Percentiles rank a stretch among this genome's conserved stretches.
Evolutionary conservation across 78 protist genomes (phyloP).

Genomic region (Protostelium mycophagum): DNA sequence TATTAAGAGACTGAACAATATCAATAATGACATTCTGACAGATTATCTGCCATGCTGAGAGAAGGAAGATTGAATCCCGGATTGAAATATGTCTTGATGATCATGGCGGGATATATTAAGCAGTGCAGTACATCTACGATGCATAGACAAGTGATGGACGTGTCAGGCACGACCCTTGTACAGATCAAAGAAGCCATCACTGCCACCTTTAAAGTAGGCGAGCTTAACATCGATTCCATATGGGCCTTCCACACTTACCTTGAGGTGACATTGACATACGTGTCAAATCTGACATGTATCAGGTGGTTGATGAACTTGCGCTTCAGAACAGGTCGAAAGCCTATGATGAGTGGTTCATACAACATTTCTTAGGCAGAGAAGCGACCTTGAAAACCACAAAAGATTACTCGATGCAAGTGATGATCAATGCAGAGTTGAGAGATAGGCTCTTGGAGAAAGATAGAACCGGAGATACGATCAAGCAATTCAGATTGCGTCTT

Average conservation of each 20-base stretch:
- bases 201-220: not conserved
- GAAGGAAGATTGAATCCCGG: slow-evolving; percentile 19
- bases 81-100: slow-evolving; percentile 23
- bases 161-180: not conserved
- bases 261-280: not conserved
- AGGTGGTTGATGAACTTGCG: not conserved
- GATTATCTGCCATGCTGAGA: slow-evolving; percentile 16
- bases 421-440: slow-evolving; percentile 15
- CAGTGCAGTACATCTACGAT: slow-evolving; percentile 11
- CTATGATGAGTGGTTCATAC: not conserved
- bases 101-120: slow-evolving; percentile 40
- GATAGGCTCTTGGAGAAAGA: slow-evolving; percentile 25
- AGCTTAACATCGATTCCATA: not conserved
- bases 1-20: no score
- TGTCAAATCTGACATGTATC: not conserved
- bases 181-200: not conserved
- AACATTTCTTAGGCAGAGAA: not conserved
- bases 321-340: not conserved
- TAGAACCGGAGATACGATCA: not conserved
- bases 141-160: not conserved
- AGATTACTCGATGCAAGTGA: not conserved
- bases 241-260: not conserved
- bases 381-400: not conserved
- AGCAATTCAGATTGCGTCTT: not conserved
- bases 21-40: no score